Base-by-base conservation (phyloP, 192 early-diverging fungal genomes). In the Coemansia furcata region DNA sequence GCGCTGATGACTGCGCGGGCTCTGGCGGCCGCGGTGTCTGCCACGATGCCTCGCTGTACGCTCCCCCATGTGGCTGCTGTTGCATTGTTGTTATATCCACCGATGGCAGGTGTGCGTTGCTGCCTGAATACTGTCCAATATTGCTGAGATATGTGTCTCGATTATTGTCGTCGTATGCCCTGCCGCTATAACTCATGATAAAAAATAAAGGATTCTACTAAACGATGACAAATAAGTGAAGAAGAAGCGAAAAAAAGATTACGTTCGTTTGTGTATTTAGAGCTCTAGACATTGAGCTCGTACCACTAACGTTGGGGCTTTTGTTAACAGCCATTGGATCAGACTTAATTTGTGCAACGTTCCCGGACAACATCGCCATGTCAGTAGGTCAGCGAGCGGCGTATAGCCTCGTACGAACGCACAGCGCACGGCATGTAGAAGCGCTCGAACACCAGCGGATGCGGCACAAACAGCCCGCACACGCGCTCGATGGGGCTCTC, bases 401-500 rank as follows among this genome's bases (percentile, higher is more conserved):
- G 92, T 71, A 98, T 96, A 30, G 91, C 95, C 71, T 98, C 95
- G 62, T 85, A 89, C 64, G 90, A 90, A 19, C 95, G 85, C 46
- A 92, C 87, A 62, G 90, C 88, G 58, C 88, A 88, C 3, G 97
- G 97, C 60, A 97, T 87, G 74, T 97, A 97, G 74, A 98, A 92
- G 75, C 91, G 91, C 70, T 98, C 97, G 85, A 89, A 97, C 7
- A 91, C 86, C 35, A 98, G 73, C 6, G 97, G 95, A 83, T 97
- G 97, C 3, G 97, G 97, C 7, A 90, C 90, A 77, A 92, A 91
- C 78, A 90, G 89, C 7, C 95, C 95, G 64, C 91, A 92, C 4
- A 98, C 91, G 17, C 97, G 84, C 72, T 92, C 86, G 29, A 96
- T 87, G n/a, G 97, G 97, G 4, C 92, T 88, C 64, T 98, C 93